Percentiles rank a stretch among this genome's conserved stretches.
These are phyloP conservation scores for Thelonectria discophora DNA, from an alignment of 2,329 filamentous ascomycete genomes.

Conservation along the genomic window DNA sequence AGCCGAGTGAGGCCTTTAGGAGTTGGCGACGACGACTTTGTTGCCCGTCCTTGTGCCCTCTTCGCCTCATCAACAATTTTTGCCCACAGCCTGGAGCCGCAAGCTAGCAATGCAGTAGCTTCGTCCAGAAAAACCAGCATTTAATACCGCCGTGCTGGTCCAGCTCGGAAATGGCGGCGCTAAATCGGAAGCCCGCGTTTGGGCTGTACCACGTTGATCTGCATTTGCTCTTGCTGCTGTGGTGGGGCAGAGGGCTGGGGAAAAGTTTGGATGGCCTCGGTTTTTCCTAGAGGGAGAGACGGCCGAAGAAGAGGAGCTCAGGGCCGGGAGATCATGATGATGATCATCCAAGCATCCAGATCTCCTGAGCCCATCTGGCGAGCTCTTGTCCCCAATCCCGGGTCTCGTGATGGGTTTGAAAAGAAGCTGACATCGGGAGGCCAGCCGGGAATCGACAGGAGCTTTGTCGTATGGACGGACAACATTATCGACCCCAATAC, in stretches of 20 bases:
- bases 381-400: background rate
- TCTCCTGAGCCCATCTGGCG: constrained; percentile 2
- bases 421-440: constrained; percentile 9
- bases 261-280: constrained; percentile 15
- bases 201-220: constrained; percentile 28
- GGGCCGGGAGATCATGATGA: constrained; percentile 1
- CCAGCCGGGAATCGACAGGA: constrained; percentile 8
- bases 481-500: too few species aligned
- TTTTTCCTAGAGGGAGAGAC: too few species aligned
- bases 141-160: constrained; percentile 14
- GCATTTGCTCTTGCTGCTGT: constrained; percentile 28
- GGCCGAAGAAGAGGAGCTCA: background rate
- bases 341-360: background rate
- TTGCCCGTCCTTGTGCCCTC: constrained; percentile 25
- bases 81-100: constrained; percentile 9
- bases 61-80: constrained; percentile 28
- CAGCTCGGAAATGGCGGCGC: constrained; percentile 35
- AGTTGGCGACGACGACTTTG: too few species aligned
- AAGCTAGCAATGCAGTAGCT: constrained; percentile 4
- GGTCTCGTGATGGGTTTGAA: constrained; percentile 10
- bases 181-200: constrained; percentile 31
- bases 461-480: too few species aligned
- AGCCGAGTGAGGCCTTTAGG: constrained; percentile 32
- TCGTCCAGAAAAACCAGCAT: constrained; percentile 15
- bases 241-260: constrained; percentile 30